Percentiles rank a stretch among this genome's conserved stretches.
These are phyloP conservation scores for Cercospora zeae-maydis DNA, from an alignment of 2,329 filamentous ascomycete species.

Conservation along the genomic window DNA sequence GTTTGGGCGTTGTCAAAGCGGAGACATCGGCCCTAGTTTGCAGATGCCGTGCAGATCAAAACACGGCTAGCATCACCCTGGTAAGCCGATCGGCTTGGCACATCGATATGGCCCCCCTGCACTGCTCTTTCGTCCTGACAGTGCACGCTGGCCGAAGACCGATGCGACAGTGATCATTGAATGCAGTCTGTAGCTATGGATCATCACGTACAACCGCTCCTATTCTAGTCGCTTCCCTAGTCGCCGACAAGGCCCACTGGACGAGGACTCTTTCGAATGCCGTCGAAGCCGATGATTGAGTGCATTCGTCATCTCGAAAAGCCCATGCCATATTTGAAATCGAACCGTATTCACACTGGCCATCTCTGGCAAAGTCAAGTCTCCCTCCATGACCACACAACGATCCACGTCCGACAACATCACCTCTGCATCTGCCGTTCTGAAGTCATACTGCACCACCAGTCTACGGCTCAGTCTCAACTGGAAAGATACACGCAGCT, in stretches of 20 bases:
- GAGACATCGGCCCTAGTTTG: not conserved
- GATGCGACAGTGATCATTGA: not conserved
- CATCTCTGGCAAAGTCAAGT: slow-evolving; percentile 16
- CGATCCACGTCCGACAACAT: slow-evolving; percentile 17
- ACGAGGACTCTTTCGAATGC: not conserved
- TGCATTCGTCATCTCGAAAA: slow-evolving; percentile 9
- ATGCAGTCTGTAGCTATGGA: not conserved
- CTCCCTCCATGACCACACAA: slow-evolving; percentile 12
- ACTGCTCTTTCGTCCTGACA: not conserved
- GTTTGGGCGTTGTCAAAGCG: not conserved
- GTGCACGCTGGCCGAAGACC: not conserved
- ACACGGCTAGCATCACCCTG: slow-evolving; percentile 1
- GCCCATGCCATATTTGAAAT: slow-evolving; percentile 11
- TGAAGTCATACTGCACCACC: slow-evolving; percentile 20
- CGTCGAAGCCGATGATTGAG: not conserved
- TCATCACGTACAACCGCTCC: no score
- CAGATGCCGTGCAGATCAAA: slow-evolving; percentile 7
- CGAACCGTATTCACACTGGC: slow-evolving; percentile 16
- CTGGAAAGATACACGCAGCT: slow-evolving; percentile 16
- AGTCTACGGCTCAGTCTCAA: slow-evolving; percentile 17
- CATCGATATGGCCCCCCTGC: not conserved
- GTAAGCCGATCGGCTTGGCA: not conserved
- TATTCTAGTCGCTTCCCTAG: not conserved
- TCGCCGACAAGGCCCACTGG: not conserved
- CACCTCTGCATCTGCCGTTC: not conserved